A percentile compares a stretch with the other conserved stretches of the same genome.
Evolutionary conservation across 2,329 filamentous ascomycete genomes (phyloP).

Genomic region (Xylaria polymorpha): DNA sequence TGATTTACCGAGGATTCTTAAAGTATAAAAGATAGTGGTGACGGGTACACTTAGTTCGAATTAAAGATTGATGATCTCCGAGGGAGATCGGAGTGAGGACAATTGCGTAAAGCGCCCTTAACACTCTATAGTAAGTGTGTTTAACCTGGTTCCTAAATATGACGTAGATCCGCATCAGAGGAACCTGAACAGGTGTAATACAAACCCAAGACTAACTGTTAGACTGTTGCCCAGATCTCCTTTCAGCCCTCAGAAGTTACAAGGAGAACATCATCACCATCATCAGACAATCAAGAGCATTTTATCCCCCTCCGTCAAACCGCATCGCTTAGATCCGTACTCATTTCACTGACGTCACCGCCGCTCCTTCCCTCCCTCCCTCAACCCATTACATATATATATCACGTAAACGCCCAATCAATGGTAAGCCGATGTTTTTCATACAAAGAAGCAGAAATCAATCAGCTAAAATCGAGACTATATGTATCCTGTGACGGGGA

Average conservation of each 20-base stretch:
- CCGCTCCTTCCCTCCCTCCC: neutral
- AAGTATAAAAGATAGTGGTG: neutral
- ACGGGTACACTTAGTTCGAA: no score
- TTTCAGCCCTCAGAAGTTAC: neutral
- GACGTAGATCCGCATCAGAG: constrained; percentile 11
- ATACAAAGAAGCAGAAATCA: neutral
- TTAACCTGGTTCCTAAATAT: neutral
- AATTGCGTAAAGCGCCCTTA: no score
- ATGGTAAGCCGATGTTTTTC: neutral
- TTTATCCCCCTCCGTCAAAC: neutral
- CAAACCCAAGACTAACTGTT: neutral
- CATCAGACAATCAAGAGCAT: neutral
- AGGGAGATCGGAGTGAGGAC: no score
- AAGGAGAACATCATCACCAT: neutral
- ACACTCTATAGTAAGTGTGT: neutral
- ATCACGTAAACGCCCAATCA: neutral
- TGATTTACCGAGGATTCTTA: neutral
- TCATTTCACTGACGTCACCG: constrained; percentile 8
- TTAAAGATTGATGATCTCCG: no score
- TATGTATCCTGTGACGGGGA: no score
- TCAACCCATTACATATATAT: neutral
- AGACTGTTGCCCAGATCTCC: neutral
- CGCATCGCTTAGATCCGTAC: neutral
- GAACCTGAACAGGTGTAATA: neutral
- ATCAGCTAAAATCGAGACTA: neutral